A percentile compares a stretch with the other conserved stretches of the same genome.
Conservation (phyloP, 768 basidiomycete species). For the Lanmaoa rubissima region DNA sequence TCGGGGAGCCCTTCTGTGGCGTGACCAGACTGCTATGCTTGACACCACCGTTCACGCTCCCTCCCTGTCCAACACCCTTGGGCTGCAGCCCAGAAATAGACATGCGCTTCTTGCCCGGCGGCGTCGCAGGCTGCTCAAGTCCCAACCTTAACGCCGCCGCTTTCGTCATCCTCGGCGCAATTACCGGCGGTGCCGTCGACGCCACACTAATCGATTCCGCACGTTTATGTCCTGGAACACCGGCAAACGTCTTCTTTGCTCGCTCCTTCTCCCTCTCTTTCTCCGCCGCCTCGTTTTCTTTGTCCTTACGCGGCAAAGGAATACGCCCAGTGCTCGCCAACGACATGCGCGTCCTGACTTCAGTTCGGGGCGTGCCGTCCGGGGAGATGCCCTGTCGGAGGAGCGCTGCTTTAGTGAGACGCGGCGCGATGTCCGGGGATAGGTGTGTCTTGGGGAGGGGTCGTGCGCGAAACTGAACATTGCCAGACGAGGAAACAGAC, state of each 20-base stretch:
- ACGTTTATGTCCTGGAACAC: slow-evolving; percentile 83
- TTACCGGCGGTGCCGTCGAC: slow-evolving; percentile 66
- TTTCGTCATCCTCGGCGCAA: slow-evolving; percentile 73
- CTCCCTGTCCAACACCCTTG: slow-evolving; percentile 6
- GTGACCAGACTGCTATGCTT: slow-evolving; percentile 8
- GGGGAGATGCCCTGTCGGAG: slow-evolving; percentile 61
- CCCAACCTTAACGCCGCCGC: slow-evolving; percentile 72
- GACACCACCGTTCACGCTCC: slow-evolving; percentile 1
- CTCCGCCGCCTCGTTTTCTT: slow-evolving; percentile 41
- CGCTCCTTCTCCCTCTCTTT: slow-evolving; percentile 59
- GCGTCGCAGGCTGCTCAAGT: slow-evolving; percentile 38
- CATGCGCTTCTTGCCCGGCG: slow-evolving; percentile 39
- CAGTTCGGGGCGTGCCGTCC: slow-evolving; percentile 31
- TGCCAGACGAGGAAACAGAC: slow-evolving; percentile 42
- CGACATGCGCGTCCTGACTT: slow-evolving; percentile 30
- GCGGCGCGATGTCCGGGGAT: slow-evolving; percentile 70
- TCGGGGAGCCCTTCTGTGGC: slow-evolving; percentile 8
- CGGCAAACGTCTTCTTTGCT: slow-evolving; percentile 62
- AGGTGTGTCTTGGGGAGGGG: slow-evolving; percentile 58
- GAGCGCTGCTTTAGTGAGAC: slow-evolving; percentile 71
- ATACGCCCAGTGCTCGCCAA: slow-evolving; percentile 34
- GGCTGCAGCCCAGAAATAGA: slow-evolving; percentile 27
- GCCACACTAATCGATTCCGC: slow-evolving; percentile 65
- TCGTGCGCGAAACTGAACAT: slow-evolving; percentile 62
- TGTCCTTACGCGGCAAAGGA: slow-evolving; percentile 29